phyloP scores from a whole-genome alignment of 331 rosid genomes.

The Rhamnella rubrinervis region DNA sequence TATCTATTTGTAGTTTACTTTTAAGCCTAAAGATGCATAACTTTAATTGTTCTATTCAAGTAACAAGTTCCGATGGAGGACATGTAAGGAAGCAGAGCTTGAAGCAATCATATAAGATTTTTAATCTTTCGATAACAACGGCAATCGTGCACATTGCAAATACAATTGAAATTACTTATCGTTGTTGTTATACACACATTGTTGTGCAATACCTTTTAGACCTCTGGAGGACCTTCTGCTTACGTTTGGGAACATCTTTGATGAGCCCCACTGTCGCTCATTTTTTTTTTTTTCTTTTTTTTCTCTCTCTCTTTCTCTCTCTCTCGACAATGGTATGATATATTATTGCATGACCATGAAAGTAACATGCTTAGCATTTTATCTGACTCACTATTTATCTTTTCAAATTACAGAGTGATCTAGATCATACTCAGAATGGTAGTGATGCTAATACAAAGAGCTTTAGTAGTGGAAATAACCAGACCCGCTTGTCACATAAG shows the following conservation, averaged over 20 bases:
- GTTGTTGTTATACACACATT: too few relatives aligned
- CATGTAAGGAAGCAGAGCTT: not conserved
- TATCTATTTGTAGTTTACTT: too few relatives aligned
- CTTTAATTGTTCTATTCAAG: not conserved
- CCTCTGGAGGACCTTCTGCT: not conserved
- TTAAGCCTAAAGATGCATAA: not conserved
- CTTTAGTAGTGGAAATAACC: slow-evolving; percentile 37
- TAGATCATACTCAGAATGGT: slow-evolving; percentile 54
- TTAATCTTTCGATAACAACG: not conserved
- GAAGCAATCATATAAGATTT: not conserved
- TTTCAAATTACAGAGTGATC: slow-evolving; percentile 67
- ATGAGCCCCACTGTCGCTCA: too few relatives aligned
- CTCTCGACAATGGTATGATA: not conserved
- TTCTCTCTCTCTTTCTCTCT: too few relatives aligned
- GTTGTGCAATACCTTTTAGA: not conserved
- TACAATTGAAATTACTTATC: too few relatives aligned
- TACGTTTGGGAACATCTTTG: too few relatives aligned
- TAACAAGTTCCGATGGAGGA: not conserved
- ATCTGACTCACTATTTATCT: not conserved
- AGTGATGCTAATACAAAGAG: slow-evolving; percentile 39
- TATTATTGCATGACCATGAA: not conserved
- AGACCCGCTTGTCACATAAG: slow-evolving; percentile 31
- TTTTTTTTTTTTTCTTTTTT: too few relatives aligned
- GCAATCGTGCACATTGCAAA: too few relatives aligned
- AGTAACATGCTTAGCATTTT: not conserved